These are phyloP conservation scores for Graphium sp. DNA, from an alignment of 2,329 filamentous ascomycete genomes.

Conservation along the genomic window DNA sequence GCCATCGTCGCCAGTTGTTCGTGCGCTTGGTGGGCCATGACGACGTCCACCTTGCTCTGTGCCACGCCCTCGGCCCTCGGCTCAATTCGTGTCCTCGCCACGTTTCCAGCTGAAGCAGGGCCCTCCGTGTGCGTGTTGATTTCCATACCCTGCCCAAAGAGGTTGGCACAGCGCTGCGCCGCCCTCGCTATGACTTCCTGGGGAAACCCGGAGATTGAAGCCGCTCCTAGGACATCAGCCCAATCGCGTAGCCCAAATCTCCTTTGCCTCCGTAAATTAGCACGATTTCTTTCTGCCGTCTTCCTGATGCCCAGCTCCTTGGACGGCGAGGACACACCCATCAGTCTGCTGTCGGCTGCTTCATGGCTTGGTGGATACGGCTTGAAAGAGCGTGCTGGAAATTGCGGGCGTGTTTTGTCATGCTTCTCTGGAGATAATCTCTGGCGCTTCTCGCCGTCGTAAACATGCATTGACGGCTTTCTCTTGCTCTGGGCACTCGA, in stretches of 20 bases:
- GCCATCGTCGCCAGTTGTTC: background rate
- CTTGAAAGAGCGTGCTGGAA: background rate
- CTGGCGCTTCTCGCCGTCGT: background rate
- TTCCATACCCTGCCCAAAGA: conserved; percentile 60
- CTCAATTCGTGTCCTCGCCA: conserved; percentile 1
- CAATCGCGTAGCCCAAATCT: conserved; percentile 50
- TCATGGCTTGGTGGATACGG: background rate
- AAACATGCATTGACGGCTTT: background rate
- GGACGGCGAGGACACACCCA: background rate
- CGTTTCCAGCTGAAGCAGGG: conserved; percentile 5
- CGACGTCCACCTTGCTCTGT: conserved; percentile 11
- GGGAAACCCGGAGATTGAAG: conserved; percentile 57
- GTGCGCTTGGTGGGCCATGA: background rate
- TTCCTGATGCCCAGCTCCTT: conserved; percentile 6
- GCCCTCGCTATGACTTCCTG: conserved; percentile 48
- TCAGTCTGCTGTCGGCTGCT: background rate
- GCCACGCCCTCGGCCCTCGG: conserved; percentile 10
- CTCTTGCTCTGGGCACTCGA: background rate
- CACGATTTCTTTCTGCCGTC: too few species aligned
- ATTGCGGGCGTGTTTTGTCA: background rate
- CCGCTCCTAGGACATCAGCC: conserved; percentile 70
- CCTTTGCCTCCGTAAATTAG: too few species aligned
- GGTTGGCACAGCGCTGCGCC: conserved; percentile 52
- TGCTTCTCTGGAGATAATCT: background rate
- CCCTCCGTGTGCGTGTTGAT: conserved; percentile 24